Evolutionary conservation across 345 rosid genomes (phyloP), one percentile per base, ranked within the genome.

Genomic region (Camelina laxa): DNA sequence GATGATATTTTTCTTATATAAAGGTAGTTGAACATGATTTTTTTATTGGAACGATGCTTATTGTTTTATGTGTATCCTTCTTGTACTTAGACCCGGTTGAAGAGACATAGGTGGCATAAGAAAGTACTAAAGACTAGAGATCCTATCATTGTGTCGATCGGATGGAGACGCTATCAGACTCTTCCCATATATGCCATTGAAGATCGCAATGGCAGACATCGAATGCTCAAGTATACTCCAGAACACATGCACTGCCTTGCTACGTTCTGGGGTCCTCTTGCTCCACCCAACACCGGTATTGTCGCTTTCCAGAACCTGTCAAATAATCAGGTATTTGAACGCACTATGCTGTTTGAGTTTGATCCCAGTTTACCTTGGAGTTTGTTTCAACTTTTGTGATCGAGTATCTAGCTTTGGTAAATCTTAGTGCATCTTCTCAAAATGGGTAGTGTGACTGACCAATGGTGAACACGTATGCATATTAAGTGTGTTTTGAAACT

Each of bases 211-310:
- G 99, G 91, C 80, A 85, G 97, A 81, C 88, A 88, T 81, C 90
- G 96, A 73, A 95, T 92, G 98, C 87, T 95, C 19, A 92, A 92
- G 85, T 95, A 89, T 85, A 90, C 97, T 71, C 98, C 94, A 10
- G 98, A 88, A 63, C 99, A 92, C 81, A 88, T 88, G 97, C 97
- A 90, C 58, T 95, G 98, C 73, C 94, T 92, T 76, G 96, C 94
- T 79, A 90, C 83, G 85, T 92, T 92, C 74, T 95, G 97, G 97
- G 99, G 96, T 62, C 99, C 98, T 64, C 92, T 92, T 67, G 98
- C 93, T 30, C 99, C 99, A 47, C 96, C 99, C 21, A 80, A 87
- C 67, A 88, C 98, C 7, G 98, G 98, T 35, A 81, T 92, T 45
- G 86, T 95, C 7, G 96, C 98, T 66, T 90, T 95, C 80, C 97